Percentiles rank a stretch among this genome's conserved stretches.
These are phyloP conservation scores for Xylaria sp. DNA, from an alignment of 2,329 filamentous ascomycete genomes.

Conservation along the genomic window DNA sequence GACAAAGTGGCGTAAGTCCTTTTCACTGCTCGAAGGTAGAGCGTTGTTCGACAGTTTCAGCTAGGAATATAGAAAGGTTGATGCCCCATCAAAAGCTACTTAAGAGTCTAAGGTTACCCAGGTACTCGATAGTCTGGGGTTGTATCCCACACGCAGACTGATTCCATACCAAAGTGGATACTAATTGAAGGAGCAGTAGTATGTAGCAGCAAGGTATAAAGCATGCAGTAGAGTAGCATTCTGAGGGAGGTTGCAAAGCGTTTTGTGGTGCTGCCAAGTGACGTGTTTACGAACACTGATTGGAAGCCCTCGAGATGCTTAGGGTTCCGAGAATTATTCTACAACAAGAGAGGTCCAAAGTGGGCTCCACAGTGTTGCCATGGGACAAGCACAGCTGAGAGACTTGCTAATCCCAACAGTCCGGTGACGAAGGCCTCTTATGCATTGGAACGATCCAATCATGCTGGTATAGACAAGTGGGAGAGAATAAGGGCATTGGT, in stretches of 20 bases:
- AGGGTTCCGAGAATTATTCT: constrained; percentile 18
- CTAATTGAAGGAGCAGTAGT: not conserved
- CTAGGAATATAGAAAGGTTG: not conserved
- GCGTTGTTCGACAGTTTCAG: not conserved
- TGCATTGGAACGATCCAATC: constrained; percentile 19
- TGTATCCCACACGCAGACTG: not conserved
- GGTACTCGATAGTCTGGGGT: not conserved
- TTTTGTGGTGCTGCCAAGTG: constrained; percentile 1
- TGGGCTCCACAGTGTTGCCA: not conserved
- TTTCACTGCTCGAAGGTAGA: not conserved
- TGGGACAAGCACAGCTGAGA: constrained; percentile 4
- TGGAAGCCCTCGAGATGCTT: constrained; percentile 5
- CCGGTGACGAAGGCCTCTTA: constrained; percentile 11
- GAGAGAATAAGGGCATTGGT: not conserved
- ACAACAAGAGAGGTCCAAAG: constrained; percentile 11
- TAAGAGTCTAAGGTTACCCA: not conserved
- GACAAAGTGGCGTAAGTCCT: not conserved
- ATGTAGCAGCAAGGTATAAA: not conserved
- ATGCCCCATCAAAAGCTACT: not conserved
- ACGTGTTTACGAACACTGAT: constrained; percentile 1
- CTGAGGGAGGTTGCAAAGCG: not conserved
- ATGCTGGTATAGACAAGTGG: not conserved
- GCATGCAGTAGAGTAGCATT: constrained; percentile 7
- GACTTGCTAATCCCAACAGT: constrained; percentile 16
- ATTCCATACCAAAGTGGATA: not conserved